Evolutionary conservation across 2,329 filamentous ascomycete species (phyloP), one percentile per base, ranked within the genome.

Genomic region (Colletotrichum eleusines): DNA sequence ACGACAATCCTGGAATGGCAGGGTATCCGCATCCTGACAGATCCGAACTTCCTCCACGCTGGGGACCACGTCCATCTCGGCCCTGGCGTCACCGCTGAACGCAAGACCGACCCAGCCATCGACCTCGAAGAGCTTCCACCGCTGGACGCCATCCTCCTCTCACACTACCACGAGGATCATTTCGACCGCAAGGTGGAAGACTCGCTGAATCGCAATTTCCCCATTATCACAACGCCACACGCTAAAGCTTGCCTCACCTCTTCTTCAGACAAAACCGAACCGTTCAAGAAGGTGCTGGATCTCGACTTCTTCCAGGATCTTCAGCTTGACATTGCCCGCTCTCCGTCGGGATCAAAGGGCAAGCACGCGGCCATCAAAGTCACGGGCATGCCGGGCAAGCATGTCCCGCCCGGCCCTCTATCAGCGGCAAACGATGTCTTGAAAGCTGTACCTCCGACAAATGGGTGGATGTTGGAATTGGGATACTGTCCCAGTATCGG

Each of bases 51-150:
- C 78, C 83, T 92, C 0, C 90, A 91, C 74, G 85, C 85, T 1
- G 89, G 89, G 40, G 89, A 91, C 74, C 88, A 91, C 74, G 89
- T 92, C 11, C 89, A 92, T 76, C 84, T 92, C 1, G 90, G 89
- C 0, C 89, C 90, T 0, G 89, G 89, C 1, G 88, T 91, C 2
- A 86, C 83, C 2, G 86, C 83, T 1, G 83, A 82, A 31, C 82
- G 89, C 2, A 77, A 79, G 31, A 91, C 86, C 0, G 86, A 92
- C 72, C 89, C 89, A 28, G 87, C 88, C 0, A 82, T 92, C 20
- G 85, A 90, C 67, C 76, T 92, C 6, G 82, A 89, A 58, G 82
- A 88, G 35, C 80, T 92, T 1, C 90, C 90, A 1, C 81, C 84
- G 1, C 82, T 92, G 26, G 88, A 92, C 75, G 80, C 83, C 0